Conservation (phyloP, 1,139 yeast genomes). For the Kodamaea sp. region DNA sequence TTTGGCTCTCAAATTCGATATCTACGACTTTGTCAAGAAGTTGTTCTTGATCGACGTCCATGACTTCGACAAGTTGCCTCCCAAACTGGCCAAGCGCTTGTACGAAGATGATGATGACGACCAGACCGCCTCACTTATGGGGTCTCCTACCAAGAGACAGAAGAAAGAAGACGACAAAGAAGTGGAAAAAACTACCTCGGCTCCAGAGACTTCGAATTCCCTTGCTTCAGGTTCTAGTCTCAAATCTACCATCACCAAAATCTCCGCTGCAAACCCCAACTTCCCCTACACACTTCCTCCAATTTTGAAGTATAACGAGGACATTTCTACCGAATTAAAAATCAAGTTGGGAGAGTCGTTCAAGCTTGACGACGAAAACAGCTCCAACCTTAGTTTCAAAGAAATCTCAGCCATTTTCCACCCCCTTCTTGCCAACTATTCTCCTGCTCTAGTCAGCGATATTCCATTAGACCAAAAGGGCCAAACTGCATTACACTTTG, state of each 20-base stretch:
- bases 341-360: slow-evolving; percentile 22
- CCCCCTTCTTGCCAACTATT: slow-evolving; percentile 15
- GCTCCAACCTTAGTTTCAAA: slow-evolving; percentile 11
- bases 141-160: slow-evolving; percentile 21
- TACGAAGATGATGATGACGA: slow-evolving; percentile 16
- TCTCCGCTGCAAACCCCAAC: slow-evolving; percentile 16
- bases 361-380: slow-evolving; percentile 19
- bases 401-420: slow-evolving; percentile 18
- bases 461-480: slow-evolving; percentile 45
- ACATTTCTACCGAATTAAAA: slow-evolving; percentile 21
- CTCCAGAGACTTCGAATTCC: not conserved
- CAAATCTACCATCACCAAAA: not conserved
- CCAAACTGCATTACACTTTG: slow-evolving; percentile 50
- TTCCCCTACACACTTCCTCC: slow-evolving; percentile 24
- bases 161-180: slow-evolving; percentile 9
- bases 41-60: slow-evolving; percentile 49
- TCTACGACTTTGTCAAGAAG: slow-evolving; percentile 41
- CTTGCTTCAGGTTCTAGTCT: not conserved
- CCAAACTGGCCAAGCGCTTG: slow-evolving; percentile 23
- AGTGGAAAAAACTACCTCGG: not conserved
- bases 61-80: slow-evolving; percentile 45
- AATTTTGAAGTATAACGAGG: slow-evolving; percentile 18
- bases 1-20: slow-evolving; percentile 42
- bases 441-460: slow-evolving; percentile 25
- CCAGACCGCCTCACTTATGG: slow-evolving; percentile 14